Conservation (phyloP, 176 grass and related monocot species). For the Neostapfia colusana region DNA sequence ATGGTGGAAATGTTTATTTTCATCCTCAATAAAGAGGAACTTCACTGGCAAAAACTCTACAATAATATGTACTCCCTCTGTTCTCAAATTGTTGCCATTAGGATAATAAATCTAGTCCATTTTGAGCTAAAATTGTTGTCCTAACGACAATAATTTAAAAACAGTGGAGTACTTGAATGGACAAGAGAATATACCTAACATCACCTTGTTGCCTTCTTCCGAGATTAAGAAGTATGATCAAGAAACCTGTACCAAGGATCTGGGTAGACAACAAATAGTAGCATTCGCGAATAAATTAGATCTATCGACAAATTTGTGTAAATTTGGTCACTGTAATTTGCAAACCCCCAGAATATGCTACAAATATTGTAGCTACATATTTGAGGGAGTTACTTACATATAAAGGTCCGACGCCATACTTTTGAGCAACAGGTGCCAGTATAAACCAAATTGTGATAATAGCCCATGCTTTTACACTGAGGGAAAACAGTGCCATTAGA, state of each 20-base stretch:
- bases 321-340: neutral
- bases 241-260: slow-evolving; percentile 84
- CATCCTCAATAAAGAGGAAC: neutral
- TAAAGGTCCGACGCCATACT: slow-evolving; percentile 68
- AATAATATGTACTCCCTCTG: neutral
- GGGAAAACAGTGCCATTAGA: slow-evolving; percentile 84
- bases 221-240: slow-evolving; percentile 89
- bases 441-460: slow-evolving; percentile 72
- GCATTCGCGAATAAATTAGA: slow-evolving; percentile 33
- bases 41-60: slow-evolving; percentile 2
- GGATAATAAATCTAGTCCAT: too few species aligned
- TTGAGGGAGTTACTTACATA: slow-evolving; percentile 70
- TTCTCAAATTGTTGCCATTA: too few species aligned
- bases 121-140: too few species aligned
- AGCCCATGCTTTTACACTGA: slow-evolving; percentile 76
- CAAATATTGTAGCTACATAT: slow-evolving; percentile 1
- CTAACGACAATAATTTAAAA: too few species aligned
- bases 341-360: neutral
- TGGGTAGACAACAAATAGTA: slow-evolving; percentile 39
- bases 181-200: slow-evolving; percentile 54
- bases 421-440: slow-evolving; percentile 79
- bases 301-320: neutral
- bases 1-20: slow-evolving; percentile 16
- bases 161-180: neutral
- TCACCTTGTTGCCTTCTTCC: slow-evolving; percentile 85